Conservation (phyloP, 1,139 yeast genomes). For the Sugiyamaella grinbergsii region DNA sequence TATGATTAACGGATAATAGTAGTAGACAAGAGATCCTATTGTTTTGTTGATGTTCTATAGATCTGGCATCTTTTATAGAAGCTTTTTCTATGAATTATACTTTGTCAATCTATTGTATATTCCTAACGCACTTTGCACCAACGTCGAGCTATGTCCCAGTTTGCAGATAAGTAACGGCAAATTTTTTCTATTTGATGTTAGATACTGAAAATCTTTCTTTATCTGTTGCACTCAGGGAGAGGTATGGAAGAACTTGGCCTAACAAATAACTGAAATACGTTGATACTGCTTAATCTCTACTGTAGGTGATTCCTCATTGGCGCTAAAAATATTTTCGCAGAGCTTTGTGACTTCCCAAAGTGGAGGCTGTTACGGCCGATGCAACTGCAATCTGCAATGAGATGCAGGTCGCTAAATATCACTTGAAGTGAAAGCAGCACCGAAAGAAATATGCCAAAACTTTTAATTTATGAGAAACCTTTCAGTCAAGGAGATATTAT, state of each 20-base stretch:
- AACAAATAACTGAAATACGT: no score
- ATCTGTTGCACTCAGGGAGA: no score
- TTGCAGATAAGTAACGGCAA: background rate
- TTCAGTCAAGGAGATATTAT: no score
- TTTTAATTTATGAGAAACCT: no score
- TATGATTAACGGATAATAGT: no score
- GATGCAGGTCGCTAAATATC: background rate
- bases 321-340: constrained; percentile 11
- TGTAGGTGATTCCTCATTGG: constrained; percentile 1
- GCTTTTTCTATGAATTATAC: no score
- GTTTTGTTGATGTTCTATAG: no score
- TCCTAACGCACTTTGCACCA: no score
- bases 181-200: background rate
- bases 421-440: background rate
- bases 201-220: constrained; percentile 1
- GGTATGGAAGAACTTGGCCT: no score
- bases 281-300: constrained; percentile 5
- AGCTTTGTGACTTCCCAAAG: background rate
- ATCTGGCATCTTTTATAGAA: no score
- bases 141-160: background rate
- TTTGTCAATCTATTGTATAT: no score
- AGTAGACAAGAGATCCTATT: background rate
- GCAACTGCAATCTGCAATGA: constrained; percentile 6
- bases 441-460: background rate
- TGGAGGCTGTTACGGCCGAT: background rate